Conservation (phyloP, 2,329 filamentous ascomycete species). For the Beauveria asiatica region DNA sequence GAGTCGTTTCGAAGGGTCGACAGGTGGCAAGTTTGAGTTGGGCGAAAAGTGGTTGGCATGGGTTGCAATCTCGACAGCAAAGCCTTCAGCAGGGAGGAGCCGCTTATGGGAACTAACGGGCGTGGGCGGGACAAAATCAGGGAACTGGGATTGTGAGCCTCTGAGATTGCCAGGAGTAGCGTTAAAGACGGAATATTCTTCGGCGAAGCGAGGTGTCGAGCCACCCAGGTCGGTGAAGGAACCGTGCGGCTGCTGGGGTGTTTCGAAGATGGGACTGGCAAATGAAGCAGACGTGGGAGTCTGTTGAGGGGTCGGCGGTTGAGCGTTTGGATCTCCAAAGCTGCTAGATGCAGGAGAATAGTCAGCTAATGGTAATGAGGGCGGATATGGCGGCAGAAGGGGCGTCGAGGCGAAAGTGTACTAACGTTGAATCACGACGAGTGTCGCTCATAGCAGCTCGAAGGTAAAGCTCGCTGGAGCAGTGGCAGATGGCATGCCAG, state of each 20-base stretch:
- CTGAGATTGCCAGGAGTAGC: slow-evolving; percentile 51
- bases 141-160: slow-evolving; percentile 34
- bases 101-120: slow-evolving; percentile 37
- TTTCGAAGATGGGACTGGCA: slow-evolving; percentile 48
- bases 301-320: slow-evolving; percentile 49
- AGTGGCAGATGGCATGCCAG: slow-evolving; percentile 6
- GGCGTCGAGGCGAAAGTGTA: slow-evolving; percentile 6
- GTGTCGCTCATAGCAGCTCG: slow-evolving; percentile 56
- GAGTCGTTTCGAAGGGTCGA: slow-evolving; percentile 49
- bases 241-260: slow-evolving; percentile 40
- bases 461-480: slow-evolving; percentile 11
- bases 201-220: slow-evolving; percentile 55
- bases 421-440: slow-evolving; percentile 43
- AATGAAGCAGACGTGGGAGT: slow-evolving; percentile 47
- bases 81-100: slow-evolving; percentile 40
- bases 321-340: slow-evolving; percentile 56
- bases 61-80: slow-evolving; percentile 45
- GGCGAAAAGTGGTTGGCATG: slow-evolving; percentile 55
- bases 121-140: slow-evolving; percentile 33
- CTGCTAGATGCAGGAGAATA: slow-evolving; percentile 28
- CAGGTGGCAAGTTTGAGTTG: slow-evolving; percentile 46
- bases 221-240: slow-evolving; percentile 41
- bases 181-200: slow-evolving; percentile 59
- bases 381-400: not conserved
- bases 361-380: slow-evolving; percentile 23